Percentiles rank a stretch among this genome's conserved stretches.
phyloP scores from a whole-genome alignment of 257 asterid genomes.

The Solanum lignicaule region DNA sequence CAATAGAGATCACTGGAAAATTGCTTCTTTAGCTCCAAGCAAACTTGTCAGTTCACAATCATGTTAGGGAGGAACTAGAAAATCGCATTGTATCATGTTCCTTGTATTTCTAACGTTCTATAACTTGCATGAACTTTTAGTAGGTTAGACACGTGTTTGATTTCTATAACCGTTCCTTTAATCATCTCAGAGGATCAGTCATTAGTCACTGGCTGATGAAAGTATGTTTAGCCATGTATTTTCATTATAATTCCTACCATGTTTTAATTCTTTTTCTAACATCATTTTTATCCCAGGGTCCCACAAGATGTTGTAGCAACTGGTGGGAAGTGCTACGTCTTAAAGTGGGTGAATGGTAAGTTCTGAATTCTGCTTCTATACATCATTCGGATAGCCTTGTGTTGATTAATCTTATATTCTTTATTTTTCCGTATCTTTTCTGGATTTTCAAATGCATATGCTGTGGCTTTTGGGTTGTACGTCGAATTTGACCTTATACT shows the following conservation, averaged over 20 bases:
- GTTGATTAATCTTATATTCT: neutral
- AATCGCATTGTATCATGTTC: neutral
- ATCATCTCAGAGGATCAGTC: neutral
- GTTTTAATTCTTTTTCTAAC: neutral
- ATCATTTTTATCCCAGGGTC: constrained; percentile 40
- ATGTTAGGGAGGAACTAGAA: neutral
- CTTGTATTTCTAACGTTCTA: neutral
- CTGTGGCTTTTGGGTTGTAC: neutral
- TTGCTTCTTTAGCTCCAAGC: neutral
- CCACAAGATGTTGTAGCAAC: constrained; percentile 90
- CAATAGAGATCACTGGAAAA: neutral
- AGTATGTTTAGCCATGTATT: neutral
- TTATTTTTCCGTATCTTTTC: neutral
- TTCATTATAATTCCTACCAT: neutral
- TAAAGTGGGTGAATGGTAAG: constrained; percentile 94
- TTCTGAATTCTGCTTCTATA: neutral
- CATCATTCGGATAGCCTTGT: neutral
- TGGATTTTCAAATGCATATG: neutral
- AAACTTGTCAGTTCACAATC: neutral
- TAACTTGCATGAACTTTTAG: neutral
- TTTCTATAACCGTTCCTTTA: neutral
- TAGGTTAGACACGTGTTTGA: neutral
- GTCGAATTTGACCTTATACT: neutral
- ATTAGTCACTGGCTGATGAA: neutral
- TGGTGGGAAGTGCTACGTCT: constrained; percentile 73